Evolutionary conservation across 2,329 filamentous ascomycete genomes (phyloP).

Genomic region (Diplodia scrobiculata): DNA sequence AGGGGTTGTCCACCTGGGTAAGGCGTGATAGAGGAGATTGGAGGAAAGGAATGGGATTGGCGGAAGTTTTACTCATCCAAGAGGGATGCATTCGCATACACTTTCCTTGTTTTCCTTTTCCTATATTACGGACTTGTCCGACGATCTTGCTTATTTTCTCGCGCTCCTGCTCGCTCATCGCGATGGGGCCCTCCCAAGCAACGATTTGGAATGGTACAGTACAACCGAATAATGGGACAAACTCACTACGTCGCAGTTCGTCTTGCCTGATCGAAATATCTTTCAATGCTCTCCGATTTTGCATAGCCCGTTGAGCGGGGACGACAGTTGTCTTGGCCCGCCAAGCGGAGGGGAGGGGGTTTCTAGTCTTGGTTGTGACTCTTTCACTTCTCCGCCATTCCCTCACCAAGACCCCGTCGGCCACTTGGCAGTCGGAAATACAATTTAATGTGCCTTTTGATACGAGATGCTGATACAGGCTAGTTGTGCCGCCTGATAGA

Average conservation of each 20-base stretch:
- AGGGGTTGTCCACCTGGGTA: not conserved
- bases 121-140: not conserved
- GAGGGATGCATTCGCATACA: not conserved
- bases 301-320: not conserved
- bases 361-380: slow-evolving; percentile 8
- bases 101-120: not conserved
- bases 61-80: not conserved
- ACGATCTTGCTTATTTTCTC: not conserved
- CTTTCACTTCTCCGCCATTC: not conserved
- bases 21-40: not conserved
- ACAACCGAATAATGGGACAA: not conserved
- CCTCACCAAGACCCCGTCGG: slow-evolving; percentile 8
- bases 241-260: not conserved
- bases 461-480: not conserved
- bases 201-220: not conserved
- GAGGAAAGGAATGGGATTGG: not conserved
- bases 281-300: not conserved
- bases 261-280: not conserved
- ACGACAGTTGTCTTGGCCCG: not conserved
- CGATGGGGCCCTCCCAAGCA: not conserved
- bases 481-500: not conserved
- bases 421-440: not conserved
- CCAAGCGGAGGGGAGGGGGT: slow-evolving; percentile 1
- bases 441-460: not conserved
- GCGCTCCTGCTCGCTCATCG: not conserved